Conservation (phyloP, 208 protist species). For the Entamoeba dispar region DNA sequence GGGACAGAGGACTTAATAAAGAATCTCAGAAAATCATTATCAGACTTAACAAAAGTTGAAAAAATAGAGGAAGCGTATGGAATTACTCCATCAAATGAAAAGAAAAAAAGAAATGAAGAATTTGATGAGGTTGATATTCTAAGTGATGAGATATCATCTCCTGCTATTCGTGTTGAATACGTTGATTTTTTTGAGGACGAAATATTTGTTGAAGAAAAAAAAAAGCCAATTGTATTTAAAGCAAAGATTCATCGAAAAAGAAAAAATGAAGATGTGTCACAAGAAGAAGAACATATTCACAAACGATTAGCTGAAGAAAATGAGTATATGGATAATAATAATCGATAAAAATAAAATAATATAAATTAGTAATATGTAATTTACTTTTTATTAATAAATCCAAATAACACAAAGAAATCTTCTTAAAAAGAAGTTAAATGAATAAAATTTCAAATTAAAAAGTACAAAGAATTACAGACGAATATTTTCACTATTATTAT, state of each 20-base stretch:
- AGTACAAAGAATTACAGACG: too few species aligned
- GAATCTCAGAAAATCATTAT: not conserved
- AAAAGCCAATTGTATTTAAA: not conserved
- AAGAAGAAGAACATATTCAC: too few species aligned
- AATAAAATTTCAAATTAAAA: too few species aligned
- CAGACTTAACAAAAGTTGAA: not conserved
- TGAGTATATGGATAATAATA: too few species aligned
- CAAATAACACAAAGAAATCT: too few species aligned
- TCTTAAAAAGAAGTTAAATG: too few species aligned
- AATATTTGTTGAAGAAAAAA: not conserved
- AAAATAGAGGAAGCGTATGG: not conserved
- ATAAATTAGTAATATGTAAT: too few species aligned
- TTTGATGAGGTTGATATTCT: not conserved
- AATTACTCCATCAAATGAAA: not conserved
- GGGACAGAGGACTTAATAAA: not conserved
- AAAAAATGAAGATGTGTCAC: not conserved
- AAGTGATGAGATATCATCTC: not conserved
- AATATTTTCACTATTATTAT: too few species aligned
- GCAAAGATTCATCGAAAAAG: not conserved
- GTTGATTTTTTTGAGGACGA: not conserved
- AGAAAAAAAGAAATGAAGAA: too few species aligned
- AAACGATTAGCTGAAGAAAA: too few species aligned
- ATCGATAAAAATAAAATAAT: too few species aligned
- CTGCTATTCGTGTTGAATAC: not conserved
- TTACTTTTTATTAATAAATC: too few species aligned